A percentile compares a stretch with the other conserved stretches of the same genome.
Evolutionary conservation across 441 rosid genomes (phyloP).

Genomic region (Arabidopsis lyrata): DNA sequence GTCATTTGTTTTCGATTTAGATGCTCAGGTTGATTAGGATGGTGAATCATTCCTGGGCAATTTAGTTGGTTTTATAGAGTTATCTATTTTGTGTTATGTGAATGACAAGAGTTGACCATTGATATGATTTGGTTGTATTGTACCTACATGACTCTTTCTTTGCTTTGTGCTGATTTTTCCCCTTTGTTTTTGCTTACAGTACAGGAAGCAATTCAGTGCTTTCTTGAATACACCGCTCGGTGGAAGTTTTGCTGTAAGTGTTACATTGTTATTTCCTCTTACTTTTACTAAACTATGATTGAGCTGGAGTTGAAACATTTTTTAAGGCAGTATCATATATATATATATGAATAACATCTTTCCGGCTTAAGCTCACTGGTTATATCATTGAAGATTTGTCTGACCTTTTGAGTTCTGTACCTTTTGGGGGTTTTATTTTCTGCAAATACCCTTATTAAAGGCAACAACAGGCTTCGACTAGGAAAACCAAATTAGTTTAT

Average conservation of each 20-base stretch:
- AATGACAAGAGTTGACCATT: neutral
- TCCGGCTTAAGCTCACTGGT: neutral
- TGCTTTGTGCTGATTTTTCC: conserved; percentile 24
- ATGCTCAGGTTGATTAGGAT: neutral
- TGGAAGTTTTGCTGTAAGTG: conserved; percentile 80
- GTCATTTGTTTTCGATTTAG: neutral
- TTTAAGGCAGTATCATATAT: neutral
- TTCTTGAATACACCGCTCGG: conserved; percentile 80
- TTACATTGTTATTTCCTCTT: neutral
- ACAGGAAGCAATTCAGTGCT: conserved; percentile 80
- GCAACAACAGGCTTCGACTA: neutral
- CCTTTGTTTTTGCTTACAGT: conserved; percentile 56
- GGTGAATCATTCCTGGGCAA: too few relatives aligned
- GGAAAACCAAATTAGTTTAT: neutral
- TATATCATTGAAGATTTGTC: neutral
- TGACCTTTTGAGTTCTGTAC: neutral
- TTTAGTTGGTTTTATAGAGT: neutral
- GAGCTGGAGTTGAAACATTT: neutral
- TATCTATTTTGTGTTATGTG: neutral
- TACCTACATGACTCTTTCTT: conserved; percentile 6
- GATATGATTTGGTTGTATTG: neutral
- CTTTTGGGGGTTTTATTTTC: neutral
- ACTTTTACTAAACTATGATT: conserved; percentile 8
- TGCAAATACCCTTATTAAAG: neutral
- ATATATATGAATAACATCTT: neutral